Conservation (phyloP, 805 yeast species). For the Scheffersomyces amazonensis region DNA sequence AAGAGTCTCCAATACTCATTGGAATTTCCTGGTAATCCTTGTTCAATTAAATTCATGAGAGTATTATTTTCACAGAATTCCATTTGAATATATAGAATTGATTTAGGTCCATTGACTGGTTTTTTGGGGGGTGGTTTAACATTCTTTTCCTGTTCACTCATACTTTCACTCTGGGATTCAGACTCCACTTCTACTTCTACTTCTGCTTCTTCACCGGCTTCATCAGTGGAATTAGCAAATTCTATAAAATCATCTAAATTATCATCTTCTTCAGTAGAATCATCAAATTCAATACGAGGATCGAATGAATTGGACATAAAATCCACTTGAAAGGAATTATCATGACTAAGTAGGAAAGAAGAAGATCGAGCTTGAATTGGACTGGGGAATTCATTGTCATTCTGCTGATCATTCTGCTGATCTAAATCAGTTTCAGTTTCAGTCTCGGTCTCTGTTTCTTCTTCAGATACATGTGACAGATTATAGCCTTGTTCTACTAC, state of each 20-base stretch:
- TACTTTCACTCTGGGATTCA: not conserved
- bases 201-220: slow-evolving; percentile 3
- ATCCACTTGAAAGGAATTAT: slow-evolving; percentile 48
- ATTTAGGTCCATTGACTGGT: slow-evolving; percentile 16
- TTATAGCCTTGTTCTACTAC: slow-evolving; percentile 25
- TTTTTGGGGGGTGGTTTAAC: slow-evolving; percentile 1
- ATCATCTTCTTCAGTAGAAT: slow-evolving; percentile 25
- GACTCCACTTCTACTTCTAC: not conserved
- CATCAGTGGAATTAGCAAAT: slow-evolving; percentile 26
- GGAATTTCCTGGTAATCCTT: slow-evolving; percentile 64
- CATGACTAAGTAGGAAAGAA: slow-evolving; percentile 17
- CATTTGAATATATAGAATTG: slow-evolving; percentile 93
- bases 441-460: slow-evolving; percentile 17
- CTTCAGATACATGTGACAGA: slow-evolving; percentile 18
- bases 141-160: not conserved
- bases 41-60: slow-evolving; percentile 71
- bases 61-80: slow-evolving; percentile 97
- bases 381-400: slow-evolving; percentile 14
- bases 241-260: slow-evolving; percentile 24
- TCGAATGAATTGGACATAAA: slow-evolving; percentile 64
- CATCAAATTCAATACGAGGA: slow-evolving; percentile 56
- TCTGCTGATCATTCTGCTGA: too few relatives aligned
- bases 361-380: slow-evolving; percentile 9
- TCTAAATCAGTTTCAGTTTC: too few relatives aligned
- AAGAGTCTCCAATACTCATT: slow-evolving; percentile 89